Evolutionary conservation across 139 green algal genomes (phyloP).

Genomic region (Micromonas pusilla): DNA sequence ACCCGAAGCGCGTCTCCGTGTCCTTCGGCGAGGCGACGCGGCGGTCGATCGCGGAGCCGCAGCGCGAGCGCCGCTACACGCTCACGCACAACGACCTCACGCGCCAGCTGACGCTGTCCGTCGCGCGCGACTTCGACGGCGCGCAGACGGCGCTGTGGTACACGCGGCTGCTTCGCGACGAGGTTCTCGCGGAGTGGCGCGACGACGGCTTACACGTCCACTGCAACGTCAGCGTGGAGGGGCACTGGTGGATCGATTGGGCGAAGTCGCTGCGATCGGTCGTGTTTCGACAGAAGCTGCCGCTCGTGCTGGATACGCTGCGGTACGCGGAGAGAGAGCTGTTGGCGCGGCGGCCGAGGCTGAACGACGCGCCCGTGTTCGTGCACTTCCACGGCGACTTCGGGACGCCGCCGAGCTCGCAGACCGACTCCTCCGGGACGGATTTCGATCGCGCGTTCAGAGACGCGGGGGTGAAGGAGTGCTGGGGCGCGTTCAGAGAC

Average conservation of each 20-base stretch:
- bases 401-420: background rate
- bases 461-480: background rate
- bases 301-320: constrained; percentile 51
- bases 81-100: constrained; percentile 89
- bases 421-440: background rate
- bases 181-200: constrained; percentile 75
- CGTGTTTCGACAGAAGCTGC: constrained; percentile 82
- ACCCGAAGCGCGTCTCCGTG: constrained; percentile 18
- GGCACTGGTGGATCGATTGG: constrained; percentile 65
- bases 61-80: constrained; percentile 58
- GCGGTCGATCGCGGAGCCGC: background rate
- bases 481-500: background rate
- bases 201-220: constrained; percentile 64
- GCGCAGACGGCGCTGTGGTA: constrained; percentile 39
- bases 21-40: background rate
- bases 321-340: constrained; percentile 22
- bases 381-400: constrained; percentile 16
- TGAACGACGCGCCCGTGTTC: constrained; percentile 6
- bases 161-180: constrained; percentile 64
- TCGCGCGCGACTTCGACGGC: constrained; percentile 66
- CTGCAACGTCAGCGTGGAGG: constrained; percentile 78
- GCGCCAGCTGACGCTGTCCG: constrained; percentile 63
- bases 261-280: constrained; percentile 60
- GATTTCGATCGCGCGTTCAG: too few relatives aligned
- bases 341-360: background rate